Evolutionary conservation across 2,329 filamentous ascomycete genomes (phyloP).

Genomic region (Bipolaris sorokiniana): DNA sequence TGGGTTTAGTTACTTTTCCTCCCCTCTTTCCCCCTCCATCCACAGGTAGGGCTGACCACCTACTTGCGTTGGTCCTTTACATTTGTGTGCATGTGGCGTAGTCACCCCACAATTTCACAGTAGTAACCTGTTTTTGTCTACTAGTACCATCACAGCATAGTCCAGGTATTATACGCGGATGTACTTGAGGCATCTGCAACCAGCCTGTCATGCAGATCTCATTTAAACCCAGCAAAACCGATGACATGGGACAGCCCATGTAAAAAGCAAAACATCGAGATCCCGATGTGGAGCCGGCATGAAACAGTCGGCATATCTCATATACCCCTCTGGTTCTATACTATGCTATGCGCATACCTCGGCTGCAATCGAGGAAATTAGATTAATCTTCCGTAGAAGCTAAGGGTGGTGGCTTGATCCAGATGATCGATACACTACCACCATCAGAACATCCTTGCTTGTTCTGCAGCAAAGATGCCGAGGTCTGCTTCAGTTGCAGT

Average conservation of each 20-base stretch:
- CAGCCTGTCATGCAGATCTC: background rate
- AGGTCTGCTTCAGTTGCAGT: slow-evolving; percentile 1
- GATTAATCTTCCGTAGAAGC: slow-evolving; percentile 1
- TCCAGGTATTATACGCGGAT: too few species aligned
- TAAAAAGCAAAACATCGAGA: background rate
- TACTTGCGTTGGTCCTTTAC: background rate
- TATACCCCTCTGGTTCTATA: background rate
- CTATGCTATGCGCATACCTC: background rate
- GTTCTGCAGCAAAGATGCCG: slow-evolving; percentile 5
- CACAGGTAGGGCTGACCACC: background rate
- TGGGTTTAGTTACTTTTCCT: background rate
- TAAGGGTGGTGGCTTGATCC: slow-evolving; percentile 1
- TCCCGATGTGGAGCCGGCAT: background rate
- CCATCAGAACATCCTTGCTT: slow-evolving; percentile 1
- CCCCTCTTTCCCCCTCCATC: too few species aligned
- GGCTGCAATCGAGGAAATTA: background rate
- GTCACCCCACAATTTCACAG: background rate
- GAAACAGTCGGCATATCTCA: background rate
- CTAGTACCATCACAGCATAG: too few species aligned
- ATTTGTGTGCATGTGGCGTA: background rate
- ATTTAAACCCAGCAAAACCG: background rate
- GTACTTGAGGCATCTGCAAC: too few species aligned
- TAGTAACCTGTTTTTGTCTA: too few species aligned
- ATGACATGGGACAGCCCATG: background rate
- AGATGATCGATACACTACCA: slow-evolving; percentile 6